Percentiles rank a stretch among this genome's conserved stretches.
phyloP scores from a whole-genome alignment of 371 early-diverging fungal genomes.

The Syncephalastrum monosporum region DNA sequence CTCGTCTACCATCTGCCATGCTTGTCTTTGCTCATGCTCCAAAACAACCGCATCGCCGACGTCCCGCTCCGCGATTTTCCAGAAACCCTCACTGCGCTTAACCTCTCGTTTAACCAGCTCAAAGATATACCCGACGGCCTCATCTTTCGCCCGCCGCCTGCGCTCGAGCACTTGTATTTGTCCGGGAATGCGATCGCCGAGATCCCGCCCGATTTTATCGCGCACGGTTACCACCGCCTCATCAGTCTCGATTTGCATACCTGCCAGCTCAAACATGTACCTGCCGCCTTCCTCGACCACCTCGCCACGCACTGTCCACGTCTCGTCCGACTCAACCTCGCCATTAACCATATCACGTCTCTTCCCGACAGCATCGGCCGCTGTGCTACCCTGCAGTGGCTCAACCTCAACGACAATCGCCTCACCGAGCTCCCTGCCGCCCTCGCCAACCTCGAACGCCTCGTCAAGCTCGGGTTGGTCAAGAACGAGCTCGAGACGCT shows the following conservation, averaged over 20 bases:
- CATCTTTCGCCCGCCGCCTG: conserved; percentile 34
- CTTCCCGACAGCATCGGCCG: conserved; percentile 59
- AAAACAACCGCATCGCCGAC: conserved; percentile 41
- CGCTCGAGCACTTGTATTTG: conserved; percentile 55
- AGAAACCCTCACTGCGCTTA: conserved; percentile 34
- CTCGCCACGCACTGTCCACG: conserved; percentile 35
- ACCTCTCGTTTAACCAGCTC: conserved; percentile 48
- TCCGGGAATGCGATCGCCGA: conserved; percentile 54
- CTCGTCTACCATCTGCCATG: conserved; percentile 34
- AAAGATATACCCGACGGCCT: conserved; percentile 47
- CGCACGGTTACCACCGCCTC: conserved; percentile 44
- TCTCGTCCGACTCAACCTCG: conserved; percentile 60
- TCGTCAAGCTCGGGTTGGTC: conserved; percentile 73
- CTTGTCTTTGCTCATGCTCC: conserved; percentile 40
- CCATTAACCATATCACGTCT: conserved; percentile 55
- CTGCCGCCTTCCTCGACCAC: conserved; percentile 17
- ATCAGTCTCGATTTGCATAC: conserved; percentile 67
- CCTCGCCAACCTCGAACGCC: conserved; percentile 48
- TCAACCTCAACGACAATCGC: conserved; percentile 72
- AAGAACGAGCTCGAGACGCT: conserved; percentile 57
- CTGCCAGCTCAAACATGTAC: conserved; percentile 45
- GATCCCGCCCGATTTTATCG: conserved; percentile 46
- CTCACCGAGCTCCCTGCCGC: conserved; percentile 51
- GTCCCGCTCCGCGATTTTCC: conserved; percentile 29
- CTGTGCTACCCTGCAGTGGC: conserved; percentile 60